Conservation (phyloP, 73 alveolate species). For the Blepharisma japonicum region DNA sequence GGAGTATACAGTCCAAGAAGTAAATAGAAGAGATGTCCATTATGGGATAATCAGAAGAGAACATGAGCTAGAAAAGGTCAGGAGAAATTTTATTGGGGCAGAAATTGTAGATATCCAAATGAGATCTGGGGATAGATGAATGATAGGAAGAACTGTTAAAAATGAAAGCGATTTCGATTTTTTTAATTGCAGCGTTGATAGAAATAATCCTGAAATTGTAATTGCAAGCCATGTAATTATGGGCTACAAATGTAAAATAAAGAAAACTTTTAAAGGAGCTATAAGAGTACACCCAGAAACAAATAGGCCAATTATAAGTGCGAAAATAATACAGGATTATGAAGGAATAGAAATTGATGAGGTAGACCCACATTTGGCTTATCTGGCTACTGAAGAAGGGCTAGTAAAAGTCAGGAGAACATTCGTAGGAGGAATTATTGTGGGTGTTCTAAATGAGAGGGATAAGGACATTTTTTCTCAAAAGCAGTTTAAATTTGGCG, state of each 20-base stretch:
- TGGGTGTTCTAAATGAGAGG: background rate
- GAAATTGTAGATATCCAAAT: background rate
- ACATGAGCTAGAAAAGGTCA: background rate
- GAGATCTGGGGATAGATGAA: background rate
- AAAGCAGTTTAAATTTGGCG: no score
- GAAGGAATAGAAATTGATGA: conserved; percentile 5
- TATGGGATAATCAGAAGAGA: background rate
- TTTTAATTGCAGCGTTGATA: background rate
- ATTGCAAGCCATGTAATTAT: background rate
- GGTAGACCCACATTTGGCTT: background rate
- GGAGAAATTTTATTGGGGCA: background rate
- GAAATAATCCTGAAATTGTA: conserved; percentile 4
- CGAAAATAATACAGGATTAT: background rate
- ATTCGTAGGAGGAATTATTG: background rate
- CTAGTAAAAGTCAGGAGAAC: background rate
- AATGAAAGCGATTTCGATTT: conserved; percentile 11
- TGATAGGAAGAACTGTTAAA: conserved; percentile 9
- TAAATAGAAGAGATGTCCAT: background rate
- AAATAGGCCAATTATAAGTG: background rate
- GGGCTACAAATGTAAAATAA: background rate
- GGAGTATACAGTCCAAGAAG: background rate
- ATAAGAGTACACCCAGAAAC: conserved; percentile 4
- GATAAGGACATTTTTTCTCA: no score
- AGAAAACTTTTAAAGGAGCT: conserved; percentile 3
- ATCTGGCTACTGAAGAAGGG: background rate